A percentile compares a stretch with the other conserved stretches of the same genome.
phyloP scores from a whole-genome alignment of 2,329 filamentous ascomycete species.

The Alternaria brassicicola region DNA sequence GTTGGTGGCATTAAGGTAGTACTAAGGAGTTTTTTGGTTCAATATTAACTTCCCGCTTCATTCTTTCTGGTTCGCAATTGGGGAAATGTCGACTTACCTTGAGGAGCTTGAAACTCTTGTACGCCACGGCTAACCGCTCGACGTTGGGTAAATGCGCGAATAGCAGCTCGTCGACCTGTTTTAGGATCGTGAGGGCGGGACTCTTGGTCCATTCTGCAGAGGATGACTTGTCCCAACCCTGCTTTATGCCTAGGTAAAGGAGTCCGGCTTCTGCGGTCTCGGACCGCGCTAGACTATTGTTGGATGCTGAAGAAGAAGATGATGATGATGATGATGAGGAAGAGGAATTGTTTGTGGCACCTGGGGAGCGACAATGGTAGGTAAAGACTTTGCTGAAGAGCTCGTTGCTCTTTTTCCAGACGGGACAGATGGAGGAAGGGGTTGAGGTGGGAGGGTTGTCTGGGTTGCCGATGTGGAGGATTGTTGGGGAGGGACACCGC shows the following conservation, averaged over 20 bases:
- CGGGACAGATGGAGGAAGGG: slow-evolving; percentile 25
- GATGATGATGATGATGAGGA: not conserved
- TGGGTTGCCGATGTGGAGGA: slow-evolving; percentile 39
- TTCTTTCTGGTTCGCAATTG: not conserved
- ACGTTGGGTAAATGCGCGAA: slow-evolving; percentile 34
- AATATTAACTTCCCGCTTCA: not conserved
- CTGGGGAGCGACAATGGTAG: slow-evolving; percentile 8
- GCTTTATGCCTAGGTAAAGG: slow-evolving; percentile 37
- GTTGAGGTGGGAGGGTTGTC: not conserved
- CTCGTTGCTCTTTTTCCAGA: slow-evolving; percentile 42
- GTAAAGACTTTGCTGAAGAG: slow-evolving; percentile 38
- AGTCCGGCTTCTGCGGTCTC: slow-evolving; percentile 32
- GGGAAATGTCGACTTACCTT: slow-evolving; percentile 23
- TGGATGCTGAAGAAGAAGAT: not conserved
- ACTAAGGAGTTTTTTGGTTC: slow-evolving; percentile 16
- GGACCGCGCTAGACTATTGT: not conserved
- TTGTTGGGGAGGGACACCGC: slow-evolving; percentile 37
- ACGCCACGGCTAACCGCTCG: slow-evolving; percentile 35
- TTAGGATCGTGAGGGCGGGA: slow-evolving; percentile 36
- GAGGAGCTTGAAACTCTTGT: slow-evolving; percentile 45
- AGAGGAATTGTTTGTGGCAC: not conserved
- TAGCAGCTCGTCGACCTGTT: slow-evolving; percentile 38
- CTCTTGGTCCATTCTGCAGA: slow-evolving; percentile 36
- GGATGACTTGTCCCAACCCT: slow-evolving; percentile 35
- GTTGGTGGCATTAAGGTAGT: slow-evolving; percentile 39